Base-by-base conservation (phyloP, 2,329 filamentous ascomycete species). In the Phaeosphaeriaceae sp. region DNA sequence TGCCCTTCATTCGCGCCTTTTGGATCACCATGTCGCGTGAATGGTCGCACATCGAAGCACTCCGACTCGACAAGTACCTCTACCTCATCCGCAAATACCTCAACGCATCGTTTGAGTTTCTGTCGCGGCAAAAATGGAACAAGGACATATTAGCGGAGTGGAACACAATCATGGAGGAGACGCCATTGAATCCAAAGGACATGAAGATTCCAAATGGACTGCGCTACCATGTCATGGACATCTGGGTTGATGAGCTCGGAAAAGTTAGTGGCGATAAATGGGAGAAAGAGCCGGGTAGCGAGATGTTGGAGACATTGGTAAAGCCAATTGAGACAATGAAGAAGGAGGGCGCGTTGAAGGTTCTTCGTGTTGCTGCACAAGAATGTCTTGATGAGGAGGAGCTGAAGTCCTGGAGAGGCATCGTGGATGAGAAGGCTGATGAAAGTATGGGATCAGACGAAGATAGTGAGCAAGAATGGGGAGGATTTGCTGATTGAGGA, bases 231-330 rank as follows among this genome's bases (percentile, higher is more conserved):
- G 86, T 93, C 15, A 78, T 96, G 62, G 95, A 99, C 80, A 85
- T 98, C 53, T 98, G 91, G 87, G 85, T 96, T 9, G 95, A 98
- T 76, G 93, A 97, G 83, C 78, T 93, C 69, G 91, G 93, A 77
- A 89, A 88, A 72, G 86, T 88, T 33, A 86, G 88, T 53, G 69
- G 61, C 9, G 82, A 85, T 36, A 70, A 76, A 42, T 70, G 77
- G 60, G 74, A 77, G 51, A 67, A 73, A 57, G 70, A 76, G 53
- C 66, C 75, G 53, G 67, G 62, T 20, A 65, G 63, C 36, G 64
- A 67, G 48, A 74, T 72, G 41, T 68, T 89, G 22, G 79, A 83
- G 55, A 74, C 71, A 31, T 61, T 91, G 52, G 80, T 88, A 24
- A 76, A 76, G 60, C 80, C 89, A 33, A 80, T 91, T 31, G 82